Evolutionary conservation across 2,329 filamentous ascomycete genomes (phyloP).

Genomic region (Beauveria scarabaeidicola): DNA sequence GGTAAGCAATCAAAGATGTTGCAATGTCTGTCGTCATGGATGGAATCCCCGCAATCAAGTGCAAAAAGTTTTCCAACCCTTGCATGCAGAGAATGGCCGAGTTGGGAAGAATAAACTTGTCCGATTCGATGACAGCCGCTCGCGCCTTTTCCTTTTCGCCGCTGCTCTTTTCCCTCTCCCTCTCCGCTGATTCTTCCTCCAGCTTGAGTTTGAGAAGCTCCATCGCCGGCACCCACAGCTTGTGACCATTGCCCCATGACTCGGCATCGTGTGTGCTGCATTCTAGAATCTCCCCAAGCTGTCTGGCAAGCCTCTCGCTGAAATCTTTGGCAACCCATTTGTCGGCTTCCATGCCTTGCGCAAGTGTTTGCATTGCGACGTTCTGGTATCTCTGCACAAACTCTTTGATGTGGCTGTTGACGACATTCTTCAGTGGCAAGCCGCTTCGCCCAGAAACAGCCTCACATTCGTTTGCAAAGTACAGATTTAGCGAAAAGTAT

Average conservation of each 20-base stretch:
- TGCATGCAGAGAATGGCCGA: constrained; percentile 75
- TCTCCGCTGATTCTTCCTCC: constrained; percentile 27
- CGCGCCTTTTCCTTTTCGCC: constrained; percentile 55
- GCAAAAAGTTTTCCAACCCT: constrained; percentile 74
- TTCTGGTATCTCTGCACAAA: constrained; percentile 68
- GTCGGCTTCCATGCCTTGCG: constrained; percentile 70
- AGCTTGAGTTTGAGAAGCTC: constrained; percentile 28
- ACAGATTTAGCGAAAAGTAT: constrained; percentile 73
- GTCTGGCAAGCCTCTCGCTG: constrained; percentile 47
- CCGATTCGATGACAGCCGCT: constrained; percentile 70
- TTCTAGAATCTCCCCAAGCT: constrained; percentile 57
- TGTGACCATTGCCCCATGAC: constrained; percentile 55
- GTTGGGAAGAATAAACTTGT: constrained; percentile 76
- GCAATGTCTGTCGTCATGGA: constrained; percentile 83
- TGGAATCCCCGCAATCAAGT: constrained; percentile 75
- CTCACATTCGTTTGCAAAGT: constrained; percentile 82
- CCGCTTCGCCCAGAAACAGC: constrained; percentile 73
- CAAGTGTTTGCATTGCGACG: constrained; percentile 63
- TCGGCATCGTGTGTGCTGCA: constrained; percentile 62
- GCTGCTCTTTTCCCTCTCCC: not conserved
- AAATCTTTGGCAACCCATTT: constrained; percentile 76
- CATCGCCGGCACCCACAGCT: constrained; percentile 46
- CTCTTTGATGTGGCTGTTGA: constrained; percentile 74
- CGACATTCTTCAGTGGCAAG: constrained; percentile 65
- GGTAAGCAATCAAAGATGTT: constrained; percentile 68